A percentile compares a stretch with the other conserved stretches of the same genome.
Evolutionary conservation across 2,329 filamentous ascomycete genomes (phyloP).

Genomic region (Cryphonectria radicalis): DNA sequence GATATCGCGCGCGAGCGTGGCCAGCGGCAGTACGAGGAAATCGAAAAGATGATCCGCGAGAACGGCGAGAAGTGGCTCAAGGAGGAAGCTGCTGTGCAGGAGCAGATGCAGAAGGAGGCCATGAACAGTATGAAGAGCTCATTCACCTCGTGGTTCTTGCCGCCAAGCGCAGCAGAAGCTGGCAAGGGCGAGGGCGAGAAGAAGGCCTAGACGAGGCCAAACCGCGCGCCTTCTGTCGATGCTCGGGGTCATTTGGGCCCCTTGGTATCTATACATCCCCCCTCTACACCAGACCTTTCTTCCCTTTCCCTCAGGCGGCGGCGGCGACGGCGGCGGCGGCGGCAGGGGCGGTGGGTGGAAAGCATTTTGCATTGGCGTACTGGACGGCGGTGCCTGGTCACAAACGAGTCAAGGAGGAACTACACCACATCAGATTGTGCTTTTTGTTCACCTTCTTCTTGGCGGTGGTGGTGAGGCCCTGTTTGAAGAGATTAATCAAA

Average conservation of each 20-base stretch:
- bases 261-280: conserved; percentile 17
- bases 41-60: conserved; percentile 89
- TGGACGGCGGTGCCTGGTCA: conserved; percentile 6
- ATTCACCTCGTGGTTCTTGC: conserved; percentile 62
- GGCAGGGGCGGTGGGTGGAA: conserved; percentile 7
- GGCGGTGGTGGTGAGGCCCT: background rate
- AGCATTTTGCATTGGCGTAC: conserved; percentile 26
- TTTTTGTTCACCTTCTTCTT: conserved; percentile 4
- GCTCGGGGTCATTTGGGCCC: background rate
- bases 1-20: conserved; percentile 93
- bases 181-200: conserved; percentile 7
- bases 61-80: conserved; percentile 96
- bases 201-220: background rate
- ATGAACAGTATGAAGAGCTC: conserved; percentile 91
- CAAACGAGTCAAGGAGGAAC: background rate
- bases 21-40: conserved; percentile 83
- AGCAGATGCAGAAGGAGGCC: conserved; percentile 86
- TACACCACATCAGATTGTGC: background rate
- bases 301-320: conserved; percentile 1
- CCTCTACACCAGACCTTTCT: background rate
- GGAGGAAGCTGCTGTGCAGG: conserved; percentile 86
- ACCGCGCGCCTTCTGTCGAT: background rate
- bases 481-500: background rate
- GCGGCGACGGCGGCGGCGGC: background rate
- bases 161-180: background rate